These are phyloP conservation scores for Pseudopyricularia javanii DNA, from an alignment of 2,329 filamentous ascomycete species.

Conservation along the genomic window DNA sequence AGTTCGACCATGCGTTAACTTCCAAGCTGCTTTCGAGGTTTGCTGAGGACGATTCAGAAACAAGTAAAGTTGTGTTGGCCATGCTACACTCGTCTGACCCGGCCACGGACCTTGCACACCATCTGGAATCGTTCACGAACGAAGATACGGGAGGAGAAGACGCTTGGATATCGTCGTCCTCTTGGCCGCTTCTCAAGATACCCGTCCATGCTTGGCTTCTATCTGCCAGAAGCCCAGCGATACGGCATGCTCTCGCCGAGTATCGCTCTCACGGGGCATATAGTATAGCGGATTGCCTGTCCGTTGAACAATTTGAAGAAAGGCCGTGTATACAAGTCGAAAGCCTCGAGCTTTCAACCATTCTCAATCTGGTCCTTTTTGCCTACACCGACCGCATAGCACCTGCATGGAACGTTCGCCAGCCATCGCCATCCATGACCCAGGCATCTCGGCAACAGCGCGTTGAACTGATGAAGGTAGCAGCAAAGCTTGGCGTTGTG, in stretches of 20 bases:
- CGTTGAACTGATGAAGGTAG: conserved; percentile 77
- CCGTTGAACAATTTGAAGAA: conserved; percentile 30
- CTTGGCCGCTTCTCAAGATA: conserved; percentile 55
- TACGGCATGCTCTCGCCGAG: conserved; percentile 50
- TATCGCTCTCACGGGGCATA: conserved; percentile 42
- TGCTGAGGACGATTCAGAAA: neutral
- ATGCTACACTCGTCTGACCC: conserved; percentile 49
- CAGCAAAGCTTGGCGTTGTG: conserved; percentile 16
- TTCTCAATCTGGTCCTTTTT: conserved; percentile 71
- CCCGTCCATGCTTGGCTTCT: conserved; percentile 78
- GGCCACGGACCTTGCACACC: conserved; percentile 45
- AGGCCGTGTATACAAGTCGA: conserved; percentile 51
- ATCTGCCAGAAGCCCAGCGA: conserved; percentile 55
- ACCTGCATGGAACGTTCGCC: conserved; percentile 77
- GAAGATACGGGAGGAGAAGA: conserved; percentile 13
- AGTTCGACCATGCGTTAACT: neutral
- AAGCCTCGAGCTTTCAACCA: conserved; percentile 59
- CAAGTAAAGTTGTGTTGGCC: neutral
- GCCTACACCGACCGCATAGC: conserved; percentile 69
- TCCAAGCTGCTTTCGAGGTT: neutral
- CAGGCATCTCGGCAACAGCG: conserved; percentile 69
- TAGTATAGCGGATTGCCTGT: conserved; percentile 47
- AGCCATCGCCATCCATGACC: conserved; percentile 50
- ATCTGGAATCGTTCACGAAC: conserved; percentile 22
- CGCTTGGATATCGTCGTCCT: conserved; percentile 39